A percentile compares a stretch with the other conserved stretches of the same genome.
Conservation (phyloP, 345 rosid genomes). For the Corymbia maculata region DNA sequence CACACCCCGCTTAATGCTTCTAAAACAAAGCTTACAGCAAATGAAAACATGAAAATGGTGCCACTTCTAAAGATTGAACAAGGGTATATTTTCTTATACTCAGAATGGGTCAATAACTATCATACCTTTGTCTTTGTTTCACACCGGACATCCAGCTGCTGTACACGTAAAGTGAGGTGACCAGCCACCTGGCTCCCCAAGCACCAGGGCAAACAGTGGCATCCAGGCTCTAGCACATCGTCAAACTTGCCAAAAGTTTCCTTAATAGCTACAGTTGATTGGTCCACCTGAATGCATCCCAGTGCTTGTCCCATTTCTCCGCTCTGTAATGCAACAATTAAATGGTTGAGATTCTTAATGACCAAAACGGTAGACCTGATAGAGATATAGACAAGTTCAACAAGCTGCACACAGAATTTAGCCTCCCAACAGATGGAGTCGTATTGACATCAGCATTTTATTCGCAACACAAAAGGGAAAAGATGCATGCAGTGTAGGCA, state of each 20-base stretch:
- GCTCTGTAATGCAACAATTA: background rate
- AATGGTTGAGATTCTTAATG: background rate
- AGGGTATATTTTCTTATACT: background rate
- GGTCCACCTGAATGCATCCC: conserved; percentile 68
- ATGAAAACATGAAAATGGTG: background rate
- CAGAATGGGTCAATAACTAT: background rate
- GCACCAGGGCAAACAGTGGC: conserved; percentile 81
- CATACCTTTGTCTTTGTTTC: conserved; percentile 90
- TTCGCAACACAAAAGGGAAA: background rate
- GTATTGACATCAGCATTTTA: background rate
- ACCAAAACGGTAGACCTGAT: background rate
- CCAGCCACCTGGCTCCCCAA: conserved; percentile 69
- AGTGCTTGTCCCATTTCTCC: conserved; percentile 32
- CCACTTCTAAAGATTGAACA: background rate
- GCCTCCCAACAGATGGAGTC: background rate
- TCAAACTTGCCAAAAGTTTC: conserved; percentile 76
- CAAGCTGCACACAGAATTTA: background rate
- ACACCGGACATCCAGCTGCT: conserved; percentile 76
- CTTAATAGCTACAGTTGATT: conserved; percentile 57
- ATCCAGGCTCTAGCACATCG: conserved; percentile 70
- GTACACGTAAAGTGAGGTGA: conserved; percentile 57
- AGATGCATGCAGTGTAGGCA: background rate
- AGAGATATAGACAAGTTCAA: background rate
- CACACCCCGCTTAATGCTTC: background rate
- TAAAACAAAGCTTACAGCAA: background rate